A percentile compares a stretch with the other conserved stretches of the same genome.
Conservation (phyloP, 2,329 filamentous ascomycete genomes). For the Lasiodiplodia hormozganensis region DNA sequence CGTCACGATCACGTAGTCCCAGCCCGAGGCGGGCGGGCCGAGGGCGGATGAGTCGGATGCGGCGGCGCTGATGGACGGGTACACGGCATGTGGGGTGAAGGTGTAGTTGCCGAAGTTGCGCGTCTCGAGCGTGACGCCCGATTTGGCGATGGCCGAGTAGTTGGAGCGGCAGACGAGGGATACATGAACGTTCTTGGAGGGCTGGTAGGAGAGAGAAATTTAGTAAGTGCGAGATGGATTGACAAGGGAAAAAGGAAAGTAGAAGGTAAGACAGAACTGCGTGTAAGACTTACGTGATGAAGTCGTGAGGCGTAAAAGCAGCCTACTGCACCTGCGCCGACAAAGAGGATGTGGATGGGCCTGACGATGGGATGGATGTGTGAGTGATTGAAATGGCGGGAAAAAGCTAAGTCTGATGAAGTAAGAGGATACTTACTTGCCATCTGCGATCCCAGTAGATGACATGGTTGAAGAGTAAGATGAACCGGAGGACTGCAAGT, state of each 20-base stretch:
- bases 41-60: conserved; percentile 51
- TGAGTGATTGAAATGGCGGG: not conserved
- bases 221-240: not conserved
- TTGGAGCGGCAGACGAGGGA: conserved; percentile 78
- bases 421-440: conserved; percentile 5
- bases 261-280: conserved; percentile 70
- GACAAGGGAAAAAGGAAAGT: conserved; percentile 29
- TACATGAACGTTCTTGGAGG: conserved; percentile 58
- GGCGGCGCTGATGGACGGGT: conserved; percentile 63
- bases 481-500: not conserved
- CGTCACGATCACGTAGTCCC: conserved; percentile 59
- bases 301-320: conserved; percentile 75
- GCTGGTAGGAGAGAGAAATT: conserved; percentile 19
- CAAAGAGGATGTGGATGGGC: conserved; percentile 65
- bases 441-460: not conserved
- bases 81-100: conserved; percentile 68
- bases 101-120: conserved; percentile 71
- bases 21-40: conserved; percentile 46
- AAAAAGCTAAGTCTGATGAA: not conserved
- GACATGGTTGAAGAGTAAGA: not conserved
- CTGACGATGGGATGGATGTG: not conserved
- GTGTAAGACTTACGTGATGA: conserved; percentile 68
- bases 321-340: conserved; percentile 74
- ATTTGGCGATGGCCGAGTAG: conserved; percentile 66
- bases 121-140: conserved; percentile 70